A percentile compares a stretch with the other conserved stretches of the same genome.
Conservation (phyloP, 192 early-diverging fungal genomes). For the Rhizophagus clarus region DNA sequence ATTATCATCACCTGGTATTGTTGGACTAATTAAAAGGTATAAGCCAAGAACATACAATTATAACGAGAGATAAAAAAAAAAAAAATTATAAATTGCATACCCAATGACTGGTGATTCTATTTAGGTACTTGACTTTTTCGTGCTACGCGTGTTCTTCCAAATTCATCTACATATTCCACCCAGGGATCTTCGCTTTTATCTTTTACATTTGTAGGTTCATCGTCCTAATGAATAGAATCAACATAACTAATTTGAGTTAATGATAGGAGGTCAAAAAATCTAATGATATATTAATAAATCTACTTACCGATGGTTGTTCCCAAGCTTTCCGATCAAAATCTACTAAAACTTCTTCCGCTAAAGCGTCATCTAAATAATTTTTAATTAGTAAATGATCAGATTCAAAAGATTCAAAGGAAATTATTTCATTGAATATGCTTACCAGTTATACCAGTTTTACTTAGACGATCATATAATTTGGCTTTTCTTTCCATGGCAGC, state of each 20-base stretch:
- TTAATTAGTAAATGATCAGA: neutral
- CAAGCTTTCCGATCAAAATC: conserved; percentile 59
- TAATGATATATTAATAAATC: neutral
- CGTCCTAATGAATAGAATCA: neutral
- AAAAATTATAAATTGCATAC: neutral
- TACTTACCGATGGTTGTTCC: conserved; percentile 27
- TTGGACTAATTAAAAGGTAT: neutral
- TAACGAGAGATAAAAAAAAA: neutral
- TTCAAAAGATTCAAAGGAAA: neutral
- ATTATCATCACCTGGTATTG: conserved; percentile 31
- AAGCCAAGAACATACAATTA: neutral
- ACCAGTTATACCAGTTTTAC: conserved; percentile 34
- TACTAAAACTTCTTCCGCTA: conserved; percentile 51
- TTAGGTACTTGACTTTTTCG: conserved; percentile 56
- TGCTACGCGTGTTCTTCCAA: conserved; percentile 68
- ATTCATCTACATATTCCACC: conserved; percentile 76
- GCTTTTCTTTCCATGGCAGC: conserved; percentile 60
- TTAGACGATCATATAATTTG: conserved; percentile 55
- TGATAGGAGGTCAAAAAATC: neutral
- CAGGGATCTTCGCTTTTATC: conserved; percentile 63
- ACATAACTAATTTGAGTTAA: conserved; percentile 4
- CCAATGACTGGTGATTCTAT: conserved; percentile 8
- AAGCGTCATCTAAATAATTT: conserved; percentile 15
- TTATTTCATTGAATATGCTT: neutral
- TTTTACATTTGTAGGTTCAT: conserved; percentile 8